These are phyloP conservation scores for Fusarium sp. DNA, from an alignment of 2,329 filamentous ascomycete genomes.

Conservation along the genomic window DNA sequence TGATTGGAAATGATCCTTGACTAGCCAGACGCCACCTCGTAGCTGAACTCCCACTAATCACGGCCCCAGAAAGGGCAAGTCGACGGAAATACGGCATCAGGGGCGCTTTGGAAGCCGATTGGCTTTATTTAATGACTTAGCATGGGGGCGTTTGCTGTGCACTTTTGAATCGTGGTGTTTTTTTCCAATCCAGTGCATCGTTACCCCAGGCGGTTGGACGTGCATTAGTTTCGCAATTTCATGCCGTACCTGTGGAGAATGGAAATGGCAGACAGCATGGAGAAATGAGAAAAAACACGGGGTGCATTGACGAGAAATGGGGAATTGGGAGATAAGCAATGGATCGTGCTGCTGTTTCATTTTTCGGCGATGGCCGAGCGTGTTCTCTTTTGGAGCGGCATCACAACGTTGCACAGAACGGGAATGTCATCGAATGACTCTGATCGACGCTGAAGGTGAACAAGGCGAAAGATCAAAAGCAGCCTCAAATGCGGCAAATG, in stretches of 20 bases:
- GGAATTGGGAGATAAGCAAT: constrained; percentile 15
- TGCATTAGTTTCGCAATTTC: constrained; percentile 25
- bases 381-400: background rate
- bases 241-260: constrained; percentile 7
- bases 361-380: background rate
- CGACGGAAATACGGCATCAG: constrained; percentile 14
- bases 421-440: background rate
- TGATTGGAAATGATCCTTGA: background rate
- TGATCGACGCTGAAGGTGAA: background rate
- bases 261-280: constrained; percentile 4
- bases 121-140: constrained; percentile 2
- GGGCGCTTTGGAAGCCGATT: constrained; percentile 10
- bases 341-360: background rate
- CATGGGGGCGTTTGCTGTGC: background rate
- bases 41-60: constrained; percentile 20
- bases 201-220: constrained; percentile 21
- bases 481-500: constrained; percentile 4
- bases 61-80: constrained; percentile 1
- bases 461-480: background rate
- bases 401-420: constrained; percentile 1
- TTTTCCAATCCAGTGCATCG: constrained; percentile 1
- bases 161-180: background rate
- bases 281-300: constrained; percentile 1
- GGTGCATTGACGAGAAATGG: constrained; percentile 21
- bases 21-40: constrained; percentile 7